Evolutionary conservation across 352 stramenopile species (phyloP).

Genomic region (Phytopythium ostracodes): DNA sequence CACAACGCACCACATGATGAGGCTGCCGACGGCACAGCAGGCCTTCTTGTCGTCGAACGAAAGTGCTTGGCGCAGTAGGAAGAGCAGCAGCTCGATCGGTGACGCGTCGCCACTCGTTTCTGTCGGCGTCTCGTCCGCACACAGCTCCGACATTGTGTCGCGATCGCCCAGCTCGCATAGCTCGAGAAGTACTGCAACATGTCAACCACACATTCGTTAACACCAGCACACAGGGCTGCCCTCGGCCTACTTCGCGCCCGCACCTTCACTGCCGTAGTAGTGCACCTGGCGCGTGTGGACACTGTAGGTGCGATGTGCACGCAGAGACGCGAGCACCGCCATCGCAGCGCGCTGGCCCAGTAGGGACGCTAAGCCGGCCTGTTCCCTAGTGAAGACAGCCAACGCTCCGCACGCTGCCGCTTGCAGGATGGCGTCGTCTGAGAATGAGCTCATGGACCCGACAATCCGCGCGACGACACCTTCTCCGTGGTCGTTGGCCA

Average conservation of each 20-base stretch:
- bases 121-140: constrained; percentile 19
- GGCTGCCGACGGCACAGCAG: constrained; percentile 62
- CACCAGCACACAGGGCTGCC: background rate
- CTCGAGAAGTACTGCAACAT: constrained; percentile 50
- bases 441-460: constrained; percentile 58
- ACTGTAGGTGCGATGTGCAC: constrained; percentile 79
- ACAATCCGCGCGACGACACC: constrained; percentile 52
- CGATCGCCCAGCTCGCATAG: constrained; percentile 66
- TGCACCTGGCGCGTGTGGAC: constrained; percentile 82
- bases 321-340: constrained; percentile 60
- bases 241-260: background rate
- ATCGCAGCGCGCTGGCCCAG: constrained; percentile 51
- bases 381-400: constrained; percentile 63
- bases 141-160: constrained; percentile 48
- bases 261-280: constrained; percentile 80
- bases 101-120: constrained; percentile 28
- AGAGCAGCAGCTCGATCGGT: constrained; percentile 64
- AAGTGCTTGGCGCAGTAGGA: constrained; percentile 63
- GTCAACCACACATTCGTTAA: background rate
- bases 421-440: constrained; percentile 76
- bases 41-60: constrained; percentile 81
- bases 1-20: constrained; percentile 60
- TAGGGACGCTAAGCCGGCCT: constrained; percentile 42
- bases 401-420: constrained; percentile 69
- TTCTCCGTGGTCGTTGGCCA: constrained; percentile 21